phyloP scores from a whole-genome alignment of 2,329 filamentous ascomycete species.

The Ceratocystis smalleyi region DNA sequence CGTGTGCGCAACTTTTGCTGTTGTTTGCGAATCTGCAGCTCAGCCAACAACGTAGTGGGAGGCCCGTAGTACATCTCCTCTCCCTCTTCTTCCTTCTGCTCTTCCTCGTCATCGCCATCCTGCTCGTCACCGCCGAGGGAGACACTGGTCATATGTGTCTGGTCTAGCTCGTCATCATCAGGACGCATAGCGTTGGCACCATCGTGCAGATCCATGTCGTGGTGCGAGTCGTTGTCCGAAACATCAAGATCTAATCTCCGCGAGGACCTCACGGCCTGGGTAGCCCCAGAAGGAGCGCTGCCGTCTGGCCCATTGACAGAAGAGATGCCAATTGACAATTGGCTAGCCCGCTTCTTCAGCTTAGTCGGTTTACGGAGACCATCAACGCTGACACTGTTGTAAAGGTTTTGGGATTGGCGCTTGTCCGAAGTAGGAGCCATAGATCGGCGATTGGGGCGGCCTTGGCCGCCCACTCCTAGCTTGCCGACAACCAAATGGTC shows the following conservation, averaged over 20 bases:
- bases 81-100: slow-evolving; percentile 32
- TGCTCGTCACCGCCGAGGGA: slow-evolving; percentile 20
- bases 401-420: slow-evolving; percentile 20
- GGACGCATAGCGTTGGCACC: background rate
- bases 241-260: slow-evolving; percentile 13
- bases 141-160: slow-evolving; percentile 7
- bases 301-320: background rate
- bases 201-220: slow-evolving; percentile 15
- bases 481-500: slow-evolving; percentile 72
- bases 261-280: slow-evolving; percentile 5
- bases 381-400: slow-evolving; percentile 9
- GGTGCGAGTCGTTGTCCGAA: slow-evolving; percentile 8
- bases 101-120: slow-evolving; percentile 23
- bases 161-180: slow-evolving; percentile 8
- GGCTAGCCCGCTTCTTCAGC: slow-evolving; percentile 10
- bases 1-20: slow-evolving; percentile 65
- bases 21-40: slow-evolving; percentile 79
- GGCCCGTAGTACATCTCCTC: slow-evolving; percentile 46
- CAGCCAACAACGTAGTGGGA: slow-evolving; percentile 81
- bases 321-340: slow-evolving; percentile 12
- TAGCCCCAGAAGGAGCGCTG: background rate
- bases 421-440: slow-evolving; percentile 28
- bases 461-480: slow-evolving; percentile 61
- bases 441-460: slow-evolving; percentile 28
- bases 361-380: slow-evolving; percentile 13